These are phyloP conservation scores for Niebla homalea DNA, from an alignment of 495 filamentous ascomycete genomes.

Conservation along the genomic window DNA sequence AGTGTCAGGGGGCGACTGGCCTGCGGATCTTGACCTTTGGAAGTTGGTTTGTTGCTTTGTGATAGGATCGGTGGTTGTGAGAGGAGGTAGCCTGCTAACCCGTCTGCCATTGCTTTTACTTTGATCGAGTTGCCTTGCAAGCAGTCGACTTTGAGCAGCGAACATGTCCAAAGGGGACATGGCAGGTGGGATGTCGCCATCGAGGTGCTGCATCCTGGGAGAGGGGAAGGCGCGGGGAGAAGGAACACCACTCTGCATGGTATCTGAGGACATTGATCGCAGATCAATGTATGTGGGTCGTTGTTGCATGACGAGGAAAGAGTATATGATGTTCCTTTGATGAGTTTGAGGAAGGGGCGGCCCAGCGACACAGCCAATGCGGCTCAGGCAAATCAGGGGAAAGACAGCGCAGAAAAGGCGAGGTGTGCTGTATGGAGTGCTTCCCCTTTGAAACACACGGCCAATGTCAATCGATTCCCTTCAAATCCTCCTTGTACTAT, in stretches of 20 bases:
- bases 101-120: constrained; percentile 52
- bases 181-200: constrained; percentile 80
- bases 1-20: constrained; percentile 19
- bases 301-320: constrained; percentile 32
- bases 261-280: constrained; percentile 50
- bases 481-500: too few species aligned
- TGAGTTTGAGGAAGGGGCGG: not conserved
- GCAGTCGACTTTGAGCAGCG: constrained; percentile 70
- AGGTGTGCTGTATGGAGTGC: too few species aligned
- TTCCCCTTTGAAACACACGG: too few species aligned
- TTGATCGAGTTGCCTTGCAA: constrained; percentile 78
- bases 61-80: constrained; percentile 65
- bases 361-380: constrained; percentile 5
- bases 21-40: constrained; percentile 44
- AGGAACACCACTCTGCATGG: constrained; percentile 24
- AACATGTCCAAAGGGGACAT: constrained; percentile 93
- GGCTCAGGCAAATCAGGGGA: not conserved
- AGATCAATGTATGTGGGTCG: constrained; percentile 48
- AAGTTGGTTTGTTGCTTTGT: constrained; percentile 58
- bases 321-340: not conserved
- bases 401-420: too few species aligned
- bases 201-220: constrained; percentile 57
- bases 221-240: constrained; percentile 42
- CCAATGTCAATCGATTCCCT: too few species aligned
- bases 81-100: constrained; percentile 71